Conservation (phyloP, 768 basidiomycete genomes). For the Pulveroboletus sp. region DNA sequence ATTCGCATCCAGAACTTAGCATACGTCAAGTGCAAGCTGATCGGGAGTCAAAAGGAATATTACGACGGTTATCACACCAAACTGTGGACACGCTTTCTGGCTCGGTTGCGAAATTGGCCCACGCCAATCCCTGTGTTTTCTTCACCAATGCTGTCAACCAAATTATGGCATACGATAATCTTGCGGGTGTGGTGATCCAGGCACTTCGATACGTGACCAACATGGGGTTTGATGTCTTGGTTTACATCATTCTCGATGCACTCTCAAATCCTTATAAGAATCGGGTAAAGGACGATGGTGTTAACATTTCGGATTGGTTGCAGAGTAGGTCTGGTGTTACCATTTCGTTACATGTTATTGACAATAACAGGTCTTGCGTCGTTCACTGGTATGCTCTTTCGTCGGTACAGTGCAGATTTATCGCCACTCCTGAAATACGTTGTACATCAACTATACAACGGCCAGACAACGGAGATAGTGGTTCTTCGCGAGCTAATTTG, state of each 20-base stretch:
- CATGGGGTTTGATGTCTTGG: conserved; percentile 91
- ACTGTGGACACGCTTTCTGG: conserved; percentile 83
- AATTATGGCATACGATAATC: conserved; percentile 94
- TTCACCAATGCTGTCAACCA: conserved; percentile 88
- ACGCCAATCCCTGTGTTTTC: conserved; percentile 90
- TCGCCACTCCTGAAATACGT: conserved; percentile 85
- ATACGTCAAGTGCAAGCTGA: conserved; percentile 81
- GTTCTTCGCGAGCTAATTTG: conserved; percentile 90
- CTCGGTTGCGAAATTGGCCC: conserved; percentile 86
- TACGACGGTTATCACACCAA: conserved; percentile 81
- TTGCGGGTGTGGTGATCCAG: conserved; percentile 85
- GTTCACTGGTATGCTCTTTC: conserved; percentile 89
- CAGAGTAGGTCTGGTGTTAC: conserved; percentile 60
- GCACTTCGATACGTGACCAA: conserved; percentile 84
- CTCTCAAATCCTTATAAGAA: conserved; percentile 78
- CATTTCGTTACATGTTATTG: conserved; percentile 10
- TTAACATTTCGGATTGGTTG: conserved; percentile 86
- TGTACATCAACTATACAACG: conserved; percentile 81
- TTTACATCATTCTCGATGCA: conserved; percentile 82
- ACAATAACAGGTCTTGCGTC: conserved; percentile 71
- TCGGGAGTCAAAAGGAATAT: conserved; percentile 80
- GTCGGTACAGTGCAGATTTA: conserved; percentile 79
- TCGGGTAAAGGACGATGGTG: conserved; percentile 87
- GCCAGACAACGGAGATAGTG: conserved; percentile 81
- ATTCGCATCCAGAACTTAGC: conserved; percentile 71